A percentile compares a stretch with the other conserved stretches of the same genome.
Evolutionary conservation across 2,329 filamentous ascomycete genomes (phyloP).

Genomic region (Knufia fluminis): DNA sequence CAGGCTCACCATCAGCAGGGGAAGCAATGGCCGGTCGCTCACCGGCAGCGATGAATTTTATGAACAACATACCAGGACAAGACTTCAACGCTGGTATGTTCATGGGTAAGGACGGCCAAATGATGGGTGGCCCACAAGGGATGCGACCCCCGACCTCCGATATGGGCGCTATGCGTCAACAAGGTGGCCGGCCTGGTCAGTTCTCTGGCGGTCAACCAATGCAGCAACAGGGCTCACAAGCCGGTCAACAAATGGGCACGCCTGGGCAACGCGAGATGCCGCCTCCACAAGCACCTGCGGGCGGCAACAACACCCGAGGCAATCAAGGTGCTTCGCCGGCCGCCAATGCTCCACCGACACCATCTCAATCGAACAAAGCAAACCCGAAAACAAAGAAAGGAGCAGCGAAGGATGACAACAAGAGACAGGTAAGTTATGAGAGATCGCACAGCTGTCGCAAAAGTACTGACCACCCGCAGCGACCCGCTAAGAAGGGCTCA

Average conservation of each 20-base stretch:
- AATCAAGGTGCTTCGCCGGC: conserved; percentile 36
- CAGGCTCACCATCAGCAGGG: conserved; percentile 48
- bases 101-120: conserved; percentile 37
- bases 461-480: conserved; percentile 20
- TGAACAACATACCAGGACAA: conserved; percentile 41
- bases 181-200: conserved; percentile 32
- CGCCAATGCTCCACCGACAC: conserved; percentile 50
- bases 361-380: conserved; percentile 50
- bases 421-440: conserved; percentile 39
- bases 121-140: conserved; percentile 39
- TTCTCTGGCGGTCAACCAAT: conserved; percentile 36
- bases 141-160: conserved; percentile 50
- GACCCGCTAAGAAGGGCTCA: conserved; percentile 35
- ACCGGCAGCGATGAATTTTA: conserved; percentile 51
- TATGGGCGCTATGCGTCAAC: conserved; percentile 29
- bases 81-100: conserved; percentile 31
- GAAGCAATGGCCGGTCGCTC: conserved; percentile 51
- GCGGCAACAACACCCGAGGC: conserved; percentile 32
- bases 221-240: conserved; percentile 39
- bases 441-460: neutral
- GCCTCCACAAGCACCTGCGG: conserved; percentile 38
- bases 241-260: conserved; percentile 42
- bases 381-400: conserved; percentile 51
- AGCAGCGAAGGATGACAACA: conserved; percentile 37
- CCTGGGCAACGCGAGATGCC: conserved; percentile 49